phyloP scores from a whole-genome alignment of 75 land plant species.

The Picea sitchensis region DNA sequence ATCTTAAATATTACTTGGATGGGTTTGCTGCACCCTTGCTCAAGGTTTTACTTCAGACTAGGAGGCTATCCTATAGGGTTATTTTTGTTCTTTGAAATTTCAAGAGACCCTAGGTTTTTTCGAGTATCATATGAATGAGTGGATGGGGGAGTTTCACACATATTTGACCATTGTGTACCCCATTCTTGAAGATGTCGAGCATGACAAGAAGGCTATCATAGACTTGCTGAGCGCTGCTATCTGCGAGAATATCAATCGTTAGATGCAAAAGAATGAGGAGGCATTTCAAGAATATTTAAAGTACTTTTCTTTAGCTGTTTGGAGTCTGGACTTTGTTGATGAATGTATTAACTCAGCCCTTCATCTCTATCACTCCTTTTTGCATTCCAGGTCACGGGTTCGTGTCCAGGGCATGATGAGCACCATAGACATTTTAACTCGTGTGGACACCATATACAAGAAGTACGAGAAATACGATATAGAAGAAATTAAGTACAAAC shows the following conservation, averaged over 20 bases:
- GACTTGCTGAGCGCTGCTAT: constrained; percentile 85
- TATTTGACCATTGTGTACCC: constrained; percentile 68
- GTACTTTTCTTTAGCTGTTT: constrained; percentile 39
- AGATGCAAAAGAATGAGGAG: constrained; percentile 97
- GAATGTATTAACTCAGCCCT: neutral
- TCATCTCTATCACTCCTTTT: too few species aligned
- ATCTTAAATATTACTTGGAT: constrained; percentile 40
- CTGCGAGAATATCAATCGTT: constrained; percentile 92
- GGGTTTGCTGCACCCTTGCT: neutral
- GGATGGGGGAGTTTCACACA: constrained; percentile 87
- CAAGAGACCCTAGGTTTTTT: constrained; percentile 95
- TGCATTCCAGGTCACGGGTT: too few species aligned
- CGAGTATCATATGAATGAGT: constrained; percentile 95
- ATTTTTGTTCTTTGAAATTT: constrained; percentile 79
- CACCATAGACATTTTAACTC: constrained; percentile 75
- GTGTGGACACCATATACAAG: constrained; percentile 80
- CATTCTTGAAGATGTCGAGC: constrained; percentile 35
- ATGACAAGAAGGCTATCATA: constrained; percentile 46
- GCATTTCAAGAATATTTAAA: constrained; percentile 59
- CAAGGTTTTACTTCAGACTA: constrained; percentile 68
- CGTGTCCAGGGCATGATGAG: constrained; percentile 39
- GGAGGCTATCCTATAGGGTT: constrained; percentile 82
- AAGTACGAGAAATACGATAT: constrained; percentile 90
- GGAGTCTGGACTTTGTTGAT: constrained; percentile 52
- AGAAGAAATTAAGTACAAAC: constrained; percentile 50